phyloP scores from a whole-genome alignment of 495 filamentous ascomycete species.

The Penicillium argentinense region DNA sequence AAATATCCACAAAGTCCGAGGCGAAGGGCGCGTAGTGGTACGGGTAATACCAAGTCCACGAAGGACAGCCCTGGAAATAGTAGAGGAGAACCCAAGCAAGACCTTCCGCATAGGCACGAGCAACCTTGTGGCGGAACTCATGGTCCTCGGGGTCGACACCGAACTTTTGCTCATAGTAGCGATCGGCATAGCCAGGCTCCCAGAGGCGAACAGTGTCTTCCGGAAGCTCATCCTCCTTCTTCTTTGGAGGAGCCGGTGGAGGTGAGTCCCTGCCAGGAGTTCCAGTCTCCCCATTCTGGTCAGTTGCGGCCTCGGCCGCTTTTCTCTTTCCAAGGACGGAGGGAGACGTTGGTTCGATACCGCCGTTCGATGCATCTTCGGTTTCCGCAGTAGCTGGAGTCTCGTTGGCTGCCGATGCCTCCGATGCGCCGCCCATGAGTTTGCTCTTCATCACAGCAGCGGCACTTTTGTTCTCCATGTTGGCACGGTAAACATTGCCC shows the following conservation, averaged over 20 bases:
- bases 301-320: constrained; percentile 59
- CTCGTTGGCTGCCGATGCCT: constrained; percentile 19
- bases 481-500: constrained; percentile 69
- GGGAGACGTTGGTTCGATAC: constrained; percentile 32
- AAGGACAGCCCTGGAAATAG: constrained; percentile 97
- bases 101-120: constrained; percentile 90
- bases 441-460: constrained; percentile 85
- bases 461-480: constrained; percentile 90
- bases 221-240: constrained; percentile 58
- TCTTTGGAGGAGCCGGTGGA: constrained; percentile 33
- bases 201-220: constrained; percentile 85
- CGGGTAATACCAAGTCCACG: constrained; percentile 98
- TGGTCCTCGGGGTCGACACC: constrained; percentile 76
- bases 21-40: constrained; percentile 99
- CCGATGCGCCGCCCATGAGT: constrained; percentile 53
- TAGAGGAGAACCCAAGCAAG: constrained; percentile 97
- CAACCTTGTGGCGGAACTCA: constrained; percentile 89
- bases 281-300: constrained; percentile 54
- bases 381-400: constrained; percentile 10
- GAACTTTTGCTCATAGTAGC: constrained; percentile 98
- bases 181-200: constrained; percentile 91
- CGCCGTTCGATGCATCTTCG: constrained; percentile 21
- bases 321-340: constrained; percentile 62
- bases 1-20: constrained; percentile 86
- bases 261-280: constrained; percentile 60